Evolutionary conservation across 345 rosid species (phyloP).

Genomic region (Euphorbia tirucalli): DNA sequence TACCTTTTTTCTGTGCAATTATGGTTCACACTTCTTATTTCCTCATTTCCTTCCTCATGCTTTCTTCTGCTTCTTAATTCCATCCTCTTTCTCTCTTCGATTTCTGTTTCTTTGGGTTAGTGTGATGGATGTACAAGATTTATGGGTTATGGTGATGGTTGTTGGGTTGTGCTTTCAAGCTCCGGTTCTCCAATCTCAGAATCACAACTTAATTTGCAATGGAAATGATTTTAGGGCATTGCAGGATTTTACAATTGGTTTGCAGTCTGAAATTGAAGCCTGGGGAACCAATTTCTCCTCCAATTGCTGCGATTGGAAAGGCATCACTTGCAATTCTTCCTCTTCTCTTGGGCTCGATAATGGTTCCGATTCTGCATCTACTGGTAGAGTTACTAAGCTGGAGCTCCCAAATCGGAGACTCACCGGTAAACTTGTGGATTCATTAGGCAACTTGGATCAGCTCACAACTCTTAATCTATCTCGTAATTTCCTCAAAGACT

Average conservation of each 20-base stretch:
- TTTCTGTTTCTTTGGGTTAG: no score
- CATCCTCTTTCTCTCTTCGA: background rate
- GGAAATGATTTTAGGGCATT: slow-evolving; percentile 50
- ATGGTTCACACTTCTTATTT: background rate
- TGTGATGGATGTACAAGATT: slow-evolving; percentile 46
- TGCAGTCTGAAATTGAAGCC: slow-evolving; percentile 38
- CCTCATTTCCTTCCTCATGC: no score
- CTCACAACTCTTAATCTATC: slow-evolving; percentile 60
- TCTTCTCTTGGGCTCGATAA: slow-evolving; percentile 36
- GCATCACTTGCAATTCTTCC: slow-evolving; percentile 50
- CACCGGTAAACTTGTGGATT: slow-evolving; percentile 45
- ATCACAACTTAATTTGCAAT: slow-evolving; percentile 51
- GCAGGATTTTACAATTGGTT: slow-evolving; percentile 34
- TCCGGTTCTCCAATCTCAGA: slow-evolving; percentile 35
- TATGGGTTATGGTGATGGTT: slow-evolving; percentile 35
- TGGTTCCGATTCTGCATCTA: slow-evolving; percentile 14
- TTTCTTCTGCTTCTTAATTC: slow-evolving; percentile 16
- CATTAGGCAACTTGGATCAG: slow-evolving; percentile 43
- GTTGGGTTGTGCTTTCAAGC: slow-evolving; percentile 33
- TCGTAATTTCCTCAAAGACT: slow-evolving; percentile 41
- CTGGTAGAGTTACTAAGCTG: slow-evolving; percentile 43
- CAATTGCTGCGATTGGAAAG: slow-evolving; percentile 65
- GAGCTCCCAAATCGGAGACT: slow-evolving; percentile 41
- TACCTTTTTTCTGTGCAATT: background rate
- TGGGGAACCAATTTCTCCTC: slow-evolving; percentile 38